phyloP scores from a whole-genome alignment of 2,329 filamentous ascomycete species.

The Neurospora sp. region DNA sequence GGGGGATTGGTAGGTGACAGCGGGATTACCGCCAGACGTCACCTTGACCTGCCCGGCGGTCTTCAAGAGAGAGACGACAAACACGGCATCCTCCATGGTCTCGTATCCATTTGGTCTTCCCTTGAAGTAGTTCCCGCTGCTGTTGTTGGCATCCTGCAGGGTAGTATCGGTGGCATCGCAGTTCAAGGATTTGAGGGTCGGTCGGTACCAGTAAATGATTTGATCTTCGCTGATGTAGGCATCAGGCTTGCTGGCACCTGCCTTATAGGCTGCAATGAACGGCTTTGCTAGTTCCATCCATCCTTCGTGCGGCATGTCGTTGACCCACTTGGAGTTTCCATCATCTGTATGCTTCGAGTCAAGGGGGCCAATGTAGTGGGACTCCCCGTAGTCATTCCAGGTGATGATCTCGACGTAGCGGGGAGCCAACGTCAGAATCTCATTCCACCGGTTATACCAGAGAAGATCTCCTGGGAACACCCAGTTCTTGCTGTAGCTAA shows the following conservation, averaged over 20 bases:
- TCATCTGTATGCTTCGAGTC: conserved; percentile 26
- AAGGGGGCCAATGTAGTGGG: conserved; percentile 42
- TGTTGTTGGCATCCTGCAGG: conserved; percentile 32
- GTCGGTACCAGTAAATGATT: conserved; percentile 47
- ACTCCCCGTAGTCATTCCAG: conserved; percentile 45
- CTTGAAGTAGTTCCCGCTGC: conserved; percentile 40
- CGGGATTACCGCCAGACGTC: conserved; percentile 32
- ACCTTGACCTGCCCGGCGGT: conserved; percentile 33
- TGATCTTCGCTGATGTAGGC: conserved; percentile 36
- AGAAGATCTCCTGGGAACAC: conserved; percentile 49
- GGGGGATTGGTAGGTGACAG: conserved; percentile 32
- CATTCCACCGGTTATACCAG: conserved; percentile 49
- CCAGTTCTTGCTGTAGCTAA: conserved; percentile 51
- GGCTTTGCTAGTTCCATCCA: conserved; percentile 37
- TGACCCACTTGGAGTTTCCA: conserved; percentile 26
- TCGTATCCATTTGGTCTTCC: conserved; percentile 41
- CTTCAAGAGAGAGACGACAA: conserved; percentile 41
- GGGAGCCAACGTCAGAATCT: conserved; percentile 28
- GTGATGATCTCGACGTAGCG: conserved; percentile 25
- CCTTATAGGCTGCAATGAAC: conserved; percentile 41
- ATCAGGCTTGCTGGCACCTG: conserved; percentile 25
- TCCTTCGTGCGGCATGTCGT: conserved; percentile 29
- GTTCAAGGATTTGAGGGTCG: conserved; percentile 33
- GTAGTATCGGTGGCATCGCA: conserved; percentile 45
- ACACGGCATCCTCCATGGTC: conserved; percentile 38